Evolutionary conservation across 352 stramenopile species (phyloP).

Genomic region (Vaucheria bursata): DNA sequence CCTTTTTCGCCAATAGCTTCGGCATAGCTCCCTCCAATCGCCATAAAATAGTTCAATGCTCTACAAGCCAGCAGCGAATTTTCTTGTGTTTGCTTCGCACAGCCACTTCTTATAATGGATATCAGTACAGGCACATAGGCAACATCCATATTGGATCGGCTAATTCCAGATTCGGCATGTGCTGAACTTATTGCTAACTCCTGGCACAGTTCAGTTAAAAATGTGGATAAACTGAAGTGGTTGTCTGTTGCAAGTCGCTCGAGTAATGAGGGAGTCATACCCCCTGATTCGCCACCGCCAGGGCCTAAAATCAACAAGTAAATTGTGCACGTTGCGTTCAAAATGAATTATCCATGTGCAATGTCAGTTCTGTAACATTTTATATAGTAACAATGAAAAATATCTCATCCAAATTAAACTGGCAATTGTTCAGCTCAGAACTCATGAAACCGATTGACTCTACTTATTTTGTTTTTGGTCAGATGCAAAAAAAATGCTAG

Average conservation of each 20-base stretch:
- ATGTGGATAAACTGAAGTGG: conserved; percentile 32
- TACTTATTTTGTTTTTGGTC: too few species aligned
- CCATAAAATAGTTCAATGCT: conserved; percentile 43
- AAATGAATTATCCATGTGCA: too few species aligned
- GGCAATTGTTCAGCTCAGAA: too few species aligned
- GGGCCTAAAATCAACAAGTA: too few species aligned
- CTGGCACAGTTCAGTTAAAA: conserved; percentile 41
- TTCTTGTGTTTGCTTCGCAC: too few species aligned
- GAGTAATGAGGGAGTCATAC: conserved; percentile 22
- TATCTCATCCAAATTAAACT: too few species aligned
- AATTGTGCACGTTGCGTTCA: too few species aligned
- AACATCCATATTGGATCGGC: conserved; percentile 18
- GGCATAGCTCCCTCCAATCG: background rate
- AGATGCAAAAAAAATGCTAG: too few species aligned
- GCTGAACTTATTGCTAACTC: conserved; percentile 21
- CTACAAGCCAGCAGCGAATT: conserved; percentile 29
- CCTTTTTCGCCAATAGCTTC: background rate
- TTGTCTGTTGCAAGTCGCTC: conserved; percentile 21
- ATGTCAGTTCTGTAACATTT: too few species aligned
- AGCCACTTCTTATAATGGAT: conserved; percentile 23
- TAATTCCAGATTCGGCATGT: conserved; percentile 33
- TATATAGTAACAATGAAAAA: too few species aligned
- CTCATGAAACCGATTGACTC: too few species aligned
- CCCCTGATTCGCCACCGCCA: conserved; percentile 13
- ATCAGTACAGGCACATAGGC: conserved; percentile 36